phyloP scores from a whole-genome alignment of 108 stramenopile species.

The Cyclotella cryptica region DNA sequence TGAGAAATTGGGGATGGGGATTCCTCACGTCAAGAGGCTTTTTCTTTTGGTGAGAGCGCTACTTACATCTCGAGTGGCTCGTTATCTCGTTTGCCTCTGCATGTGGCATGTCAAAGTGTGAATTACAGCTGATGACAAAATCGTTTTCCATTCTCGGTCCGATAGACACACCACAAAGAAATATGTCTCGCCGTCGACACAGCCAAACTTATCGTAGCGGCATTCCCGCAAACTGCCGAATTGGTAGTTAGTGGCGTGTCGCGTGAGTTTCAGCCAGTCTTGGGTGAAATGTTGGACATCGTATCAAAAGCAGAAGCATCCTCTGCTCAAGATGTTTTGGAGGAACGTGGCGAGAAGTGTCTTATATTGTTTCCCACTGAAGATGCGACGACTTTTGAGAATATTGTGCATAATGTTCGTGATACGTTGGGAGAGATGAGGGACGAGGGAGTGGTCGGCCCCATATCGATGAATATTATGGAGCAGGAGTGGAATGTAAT shows the following conservation, averaged over 20 bases:
- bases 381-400: constrained; percentile 58
- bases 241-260: constrained; percentile 70
- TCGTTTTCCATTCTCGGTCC: neutral
- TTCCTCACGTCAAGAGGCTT: constrained; percentile 54
- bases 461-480: neutral
- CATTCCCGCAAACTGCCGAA: constrained; percentile 58
- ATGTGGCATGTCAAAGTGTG: too few species aligned
- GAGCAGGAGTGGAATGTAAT: constrained; percentile 57
- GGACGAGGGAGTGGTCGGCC: neutral
- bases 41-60: constrained; percentile 62
- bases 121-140: neutral
- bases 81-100: too few species aligned
- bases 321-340: neutral
- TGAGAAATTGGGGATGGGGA: neutral
- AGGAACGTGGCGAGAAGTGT: constrained; percentile 33
- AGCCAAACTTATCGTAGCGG: constrained; percentile 69
- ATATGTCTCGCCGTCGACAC: constrained; percentile 74
- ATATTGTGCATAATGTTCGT: constrained; percentile 15
- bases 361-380: constrained; percentile 79
- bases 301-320: constrained; percentile 14
- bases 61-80: neutral
- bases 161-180: constrained; percentile 75
- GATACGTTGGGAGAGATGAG: neutral
- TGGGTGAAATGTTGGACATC: constrained; percentile 60
- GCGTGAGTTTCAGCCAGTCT: constrained; percentile 60